Evolutionary conservation across 192 early-diverging fungal species (phyloP), one percentile per base, ranked within the genome.

Genomic region (Bifiguratus adelaidae): DNA sequence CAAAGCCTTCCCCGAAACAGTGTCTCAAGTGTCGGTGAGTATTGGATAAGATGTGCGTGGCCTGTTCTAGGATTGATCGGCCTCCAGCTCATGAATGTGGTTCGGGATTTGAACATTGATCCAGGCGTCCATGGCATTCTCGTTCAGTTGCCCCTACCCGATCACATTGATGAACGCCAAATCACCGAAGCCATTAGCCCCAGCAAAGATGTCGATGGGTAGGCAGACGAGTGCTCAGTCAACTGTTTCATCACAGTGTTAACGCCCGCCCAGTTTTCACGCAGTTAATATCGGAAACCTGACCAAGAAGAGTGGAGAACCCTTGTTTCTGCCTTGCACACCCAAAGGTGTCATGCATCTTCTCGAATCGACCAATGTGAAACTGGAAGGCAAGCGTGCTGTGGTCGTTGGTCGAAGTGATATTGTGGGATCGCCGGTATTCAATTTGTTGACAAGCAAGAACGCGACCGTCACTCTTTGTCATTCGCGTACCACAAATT

Each of bases 371-470:
- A 79, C 43, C 23, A 45, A 30, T 13, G 66, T 94, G 16, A 55
- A 81, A 22, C 58, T 91, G n/a, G 72, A 66, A 19, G 92, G 93
- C 35, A 90, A 91, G 60, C 59, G 63, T 16, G 95, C 95, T 3
- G 92, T 92, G n/a, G 95, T 98, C 13, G 68, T 98, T 33, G 95
- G 95, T 11, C 86, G 95, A 44, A 89, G 87, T 73, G 95, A 98
- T 66, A 91, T 98, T 63, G 95, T 98, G 75, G 87, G 89, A 29
- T 70, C 88, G 19, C 95, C 95, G 0, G 75, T 94, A 4, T 77
- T 89, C 27, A 71, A 80, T 55, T 70, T 99, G 48, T 75, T 99
- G 27, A 85, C 78, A 29, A 65, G 71, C 38, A 63, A 65, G 37
- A 73, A 99, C 62, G 90, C 91, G 9, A 99, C 95, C 2, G 91